Percentiles rank a stretch among this genome's conserved stretches.
phyloP scores from a whole-genome alignment of 176 grass and related monocot genomes.

The Dendrocalamus sinicus region DNA sequence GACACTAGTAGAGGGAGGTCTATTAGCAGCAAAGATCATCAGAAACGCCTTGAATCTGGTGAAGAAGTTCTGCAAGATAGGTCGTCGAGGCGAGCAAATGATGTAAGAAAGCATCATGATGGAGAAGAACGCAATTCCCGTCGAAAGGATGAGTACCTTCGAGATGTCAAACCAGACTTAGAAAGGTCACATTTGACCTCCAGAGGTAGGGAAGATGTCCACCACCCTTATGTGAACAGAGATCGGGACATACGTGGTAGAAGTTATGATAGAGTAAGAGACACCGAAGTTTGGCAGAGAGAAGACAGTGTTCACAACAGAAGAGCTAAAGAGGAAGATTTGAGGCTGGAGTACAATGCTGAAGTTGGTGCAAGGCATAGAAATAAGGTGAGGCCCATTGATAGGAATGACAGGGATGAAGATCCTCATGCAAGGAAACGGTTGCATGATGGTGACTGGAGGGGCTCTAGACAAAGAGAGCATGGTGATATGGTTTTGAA shows the following conservation, averaged over 20 bases:
- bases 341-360: constrained; percentile 63
- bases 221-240: constrained; percentile 54
- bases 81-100: constrained; percentile 46
- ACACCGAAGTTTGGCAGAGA: constrained; percentile 65
- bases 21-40: constrained; percentile 72
- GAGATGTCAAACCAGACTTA: constrained; percentile 46
- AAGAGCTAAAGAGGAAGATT: constrained; percentile 79
- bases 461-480: constrained; percentile 72
- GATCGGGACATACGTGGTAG: constrained; percentile 63
- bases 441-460: constrained; percentile 78
- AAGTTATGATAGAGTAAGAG: constrained; percentile 82
- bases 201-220: constrained; percentile 66
- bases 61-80: constrained; percentile 74
- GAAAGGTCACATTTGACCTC: constrained; percentile 54
- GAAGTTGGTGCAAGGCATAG: constrained; percentile 66
- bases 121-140: constrained; percentile 53
- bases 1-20: constrained; percentile 77
- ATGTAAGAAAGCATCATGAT: constrained; percentile 59
- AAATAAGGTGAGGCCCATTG: constrained; percentile 62
- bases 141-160: constrained; percentile 51
- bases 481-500: constrained; percentile 57
- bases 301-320: constrained; percentile 71
- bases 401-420: constrained; percentile 74
- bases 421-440: constrained; percentile 72
- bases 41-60: constrained; percentile 60